Percentiles rank a stretch among this genome's conserved stretches.
phyloP scores from a whole-genome alignment of 192 early-diverging fungal genomes.

The Coemansia sp. region DNA sequence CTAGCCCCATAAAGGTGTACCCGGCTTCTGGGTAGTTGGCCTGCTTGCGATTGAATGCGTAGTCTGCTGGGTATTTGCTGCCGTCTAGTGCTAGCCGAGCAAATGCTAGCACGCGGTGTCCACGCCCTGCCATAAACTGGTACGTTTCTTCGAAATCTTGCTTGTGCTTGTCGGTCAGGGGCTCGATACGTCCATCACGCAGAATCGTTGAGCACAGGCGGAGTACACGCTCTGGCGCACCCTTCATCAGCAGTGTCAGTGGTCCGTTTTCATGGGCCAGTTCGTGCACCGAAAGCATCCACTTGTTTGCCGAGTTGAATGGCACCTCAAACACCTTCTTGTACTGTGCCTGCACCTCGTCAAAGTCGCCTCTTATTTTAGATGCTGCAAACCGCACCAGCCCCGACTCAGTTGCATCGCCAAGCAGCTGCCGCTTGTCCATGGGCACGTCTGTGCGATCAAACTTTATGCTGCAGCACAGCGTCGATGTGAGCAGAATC shows the following conservation, averaged over 20 bases:
- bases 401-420: conserved; percentile 94
- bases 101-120: conserved; percentile 93
- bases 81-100: conserved; percentile 72
- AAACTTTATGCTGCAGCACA: conserved; percentile 88
- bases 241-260: conserved; percentile 85
- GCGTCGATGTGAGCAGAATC: conserved; percentile 72
- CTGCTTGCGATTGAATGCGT: conserved; percentile 70
- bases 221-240: conserved; percentile 93
- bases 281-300: conserved; percentile 86
- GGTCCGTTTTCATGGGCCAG: conserved; percentile 49
- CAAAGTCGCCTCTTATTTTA: conserved; percentile 68
- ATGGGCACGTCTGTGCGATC: conserved; percentile 87
- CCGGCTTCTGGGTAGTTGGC: conserved; percentile 48
- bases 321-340: conserved; percentile 94
- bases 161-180: conserved; percentile 67
- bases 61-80: conserved; percentile 67
- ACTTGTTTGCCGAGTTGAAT: conserved; percentile 95
- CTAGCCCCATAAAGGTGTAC: conserved; percentile 80
- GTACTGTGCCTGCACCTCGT: conserved; percentile 62
- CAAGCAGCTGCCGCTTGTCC: conserved; percentile 74
- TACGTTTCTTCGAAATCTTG: conserved; percentile 73
- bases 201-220: conserved; percentile 76
- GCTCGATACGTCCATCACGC: conserved; percentile 53
- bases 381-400: conserved; percentile 77
- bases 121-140: conserved; percentile 85